Percentiles rank a stretch among this genome's conserved stretches.
Conservation (phyloP, 495 filamentous ascomycete genomes). For the Thermothielavioides terrestris region DNA sequence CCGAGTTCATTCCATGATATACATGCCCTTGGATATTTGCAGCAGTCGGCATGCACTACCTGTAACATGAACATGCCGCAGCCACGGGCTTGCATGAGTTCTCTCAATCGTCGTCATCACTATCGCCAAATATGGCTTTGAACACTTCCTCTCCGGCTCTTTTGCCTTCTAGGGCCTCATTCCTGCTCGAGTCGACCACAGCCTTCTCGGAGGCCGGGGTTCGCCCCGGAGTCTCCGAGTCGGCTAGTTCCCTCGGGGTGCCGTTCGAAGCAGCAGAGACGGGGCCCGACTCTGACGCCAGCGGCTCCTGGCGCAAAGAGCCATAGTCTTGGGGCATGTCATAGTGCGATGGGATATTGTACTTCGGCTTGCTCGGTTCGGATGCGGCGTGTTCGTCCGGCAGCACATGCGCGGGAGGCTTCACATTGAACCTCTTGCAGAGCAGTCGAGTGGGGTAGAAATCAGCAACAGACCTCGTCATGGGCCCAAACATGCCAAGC, state of each 20-base stretch:
- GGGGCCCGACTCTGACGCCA: conserved; percentile 6
- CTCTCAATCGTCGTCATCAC: conserved; percentile 60
- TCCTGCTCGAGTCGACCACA: conserved; percentile 64
- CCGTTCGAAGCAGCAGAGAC: conserved; percentile 8
- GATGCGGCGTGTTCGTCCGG: conserved; percentile 40
- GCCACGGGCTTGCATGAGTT: no score
- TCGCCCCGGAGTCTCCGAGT: neutral
- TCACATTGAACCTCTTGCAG: conserved; percentile 88
- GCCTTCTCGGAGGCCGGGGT: neutral
- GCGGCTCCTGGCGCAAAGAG: neutral
- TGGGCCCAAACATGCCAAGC: conserved; percentile 82
- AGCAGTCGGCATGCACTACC: no score
- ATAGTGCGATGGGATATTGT: conserved; percentile 30
- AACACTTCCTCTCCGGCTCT: conserved; percentile 86
- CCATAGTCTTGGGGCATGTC: neutral
- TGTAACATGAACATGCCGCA: no score
- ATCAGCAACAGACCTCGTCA: conserved; percentile 64
- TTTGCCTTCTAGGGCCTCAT: conserved; percentile 77
- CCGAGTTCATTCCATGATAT: no score
- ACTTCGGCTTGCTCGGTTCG: conserved; percentile 26
- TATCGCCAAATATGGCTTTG: conserved; percentile 87
- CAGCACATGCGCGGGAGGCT: conserved; percentile 62
- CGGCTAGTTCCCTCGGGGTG: neutral
- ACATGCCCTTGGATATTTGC: no score
- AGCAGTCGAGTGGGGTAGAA: conserved; percentile 78